These are phyloP conservation scores for Bondarzewia mesenterica DNA, from an alignment of 1,284 basidiomycete species.

Conservation along the genomic window DNA sequence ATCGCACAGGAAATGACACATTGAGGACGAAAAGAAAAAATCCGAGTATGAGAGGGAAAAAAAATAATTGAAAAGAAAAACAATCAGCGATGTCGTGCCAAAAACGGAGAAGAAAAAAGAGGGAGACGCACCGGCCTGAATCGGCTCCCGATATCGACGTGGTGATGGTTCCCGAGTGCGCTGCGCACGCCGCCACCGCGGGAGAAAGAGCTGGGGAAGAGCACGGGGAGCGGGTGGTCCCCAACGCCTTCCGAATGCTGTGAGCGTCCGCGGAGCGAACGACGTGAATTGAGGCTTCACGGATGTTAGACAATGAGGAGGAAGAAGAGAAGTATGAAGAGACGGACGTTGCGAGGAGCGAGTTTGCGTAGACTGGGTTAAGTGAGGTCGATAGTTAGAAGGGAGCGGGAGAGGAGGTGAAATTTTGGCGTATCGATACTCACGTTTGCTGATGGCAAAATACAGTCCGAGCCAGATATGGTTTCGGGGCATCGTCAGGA, in stretches of 20 bases:
- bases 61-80: too few relatives aligned
- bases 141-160: too few relatives aligned
- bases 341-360: conserved; percentile 13
- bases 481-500: conserved; percentile 36
- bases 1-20: too few relatives aligned
- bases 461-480: conserved; percentile 42
- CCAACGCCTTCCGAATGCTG: conserved; percentile 3
- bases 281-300: conserved; percentile 12
- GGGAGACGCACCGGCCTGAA: conserved; percentile 3
- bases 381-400: background rate
- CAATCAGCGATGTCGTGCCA: too few relatives aligned
- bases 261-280: conserved; percentile 9
- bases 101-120: too few relatives aligned
- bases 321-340: background rate
- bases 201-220: conserved; percentile 8
- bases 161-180: too few relatives aligned
- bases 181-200: too few relatives aligned
- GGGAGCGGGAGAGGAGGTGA: background rate
- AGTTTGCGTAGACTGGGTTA: conserved; percentile 15
- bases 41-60: too few relatives aligned
- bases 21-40: too few relatives aligned
- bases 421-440: conserved; percentile 21
- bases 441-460: conserved; percentile 45
- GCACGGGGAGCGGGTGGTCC: conserved; percentile 5
- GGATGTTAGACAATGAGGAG: background rate